Evolutionary conservation across 2,329 filamentous ascomycete species (phyloP), one percentile per base, ranked within the genome.

Genomic region (Aspergillus fructus): DNA sequence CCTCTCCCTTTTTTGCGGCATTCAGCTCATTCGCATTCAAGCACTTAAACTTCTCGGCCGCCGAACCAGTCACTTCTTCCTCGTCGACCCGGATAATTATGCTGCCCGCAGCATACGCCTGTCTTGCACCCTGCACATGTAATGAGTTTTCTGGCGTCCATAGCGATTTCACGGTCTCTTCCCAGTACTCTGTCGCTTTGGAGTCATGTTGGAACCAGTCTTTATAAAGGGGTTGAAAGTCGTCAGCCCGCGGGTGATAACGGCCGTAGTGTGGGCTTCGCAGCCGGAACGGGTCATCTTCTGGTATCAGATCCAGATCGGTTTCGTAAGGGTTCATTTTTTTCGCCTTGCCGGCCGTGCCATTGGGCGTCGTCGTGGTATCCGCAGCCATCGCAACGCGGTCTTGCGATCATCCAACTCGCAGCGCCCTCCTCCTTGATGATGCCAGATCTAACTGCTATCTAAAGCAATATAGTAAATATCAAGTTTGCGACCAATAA

Each of bases 11-110:
- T 30, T 64, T 70, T 24, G 73, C 67, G 4, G 75, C 69, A 21
- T 61, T 66, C 23, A 71, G 50, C 55, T 76, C 74, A 58, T 77
- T 77, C 39, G 66, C 70, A 63, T 77, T 76, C 27, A 67, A 59
- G 27, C 63, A 66, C 6, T 70, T 68, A 57, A 68, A 74, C 59
- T 59, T 63, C 41, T 73, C 70, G n/a, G 68, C 64, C 6, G 65
- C 63, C 30, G 63, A 56, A 17, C 62, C 64, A n/a, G 66, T 60
- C 8, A 63, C 62, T 24, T 60, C 46, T 48, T 70, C 67, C 33
- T 64, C 62, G 53, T 76, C 74, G 21, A 75, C 67, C 58, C 71
- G 65, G 52, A 77, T 69, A 24, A 75, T 67, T 40, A 76, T 64
- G 50, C 68, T 73, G 40, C 74, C 74, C 37, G 66, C 62, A 56